Base-by-base conservation (phyloP, 257 asterid genomes). In the Lavandula angustifolia region DNA sequence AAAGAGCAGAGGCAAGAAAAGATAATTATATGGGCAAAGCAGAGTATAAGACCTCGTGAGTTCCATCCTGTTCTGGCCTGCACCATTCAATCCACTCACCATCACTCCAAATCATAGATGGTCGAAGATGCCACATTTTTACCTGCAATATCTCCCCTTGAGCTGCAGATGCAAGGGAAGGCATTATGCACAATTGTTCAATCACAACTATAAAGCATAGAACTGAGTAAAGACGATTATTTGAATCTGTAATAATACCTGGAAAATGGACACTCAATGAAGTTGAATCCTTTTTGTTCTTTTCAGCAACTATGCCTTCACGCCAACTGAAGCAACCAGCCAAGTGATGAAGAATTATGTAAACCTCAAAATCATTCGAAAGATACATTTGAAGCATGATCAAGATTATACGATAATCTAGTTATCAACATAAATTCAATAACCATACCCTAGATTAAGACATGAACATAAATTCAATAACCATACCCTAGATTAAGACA, bases 81-180 rank as follows among this genome's bases (percentile, higher is more conserved):
- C 78, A 67, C 85, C 82, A 81, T 67, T 91, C 99, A 41, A 79
- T 80, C 99, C 99, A 94, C 70, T 86, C 85, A 14, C 82, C 94
- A 71, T 82, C 92, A 57, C 77, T 83, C 99, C 99, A 94, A 38
- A 81, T 52, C 60, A 87, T 79, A 42, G 86, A 81, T 57, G 99
- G 96, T 50, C 99, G 85, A 46, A 94, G 84, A 75, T 91, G 89
- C 89, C 95, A 86, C 22, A 70, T 80, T 79, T 82, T 86, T 54
- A 88, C 92, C 68, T 29, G 56, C 67, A 79, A 70, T 11, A 75
- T 82, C 76, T 85, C 87, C 44, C 80, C 95, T 61, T 80, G 84
- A 61, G 69, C 98, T 94, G 76, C 70, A 70, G 32, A 71, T 13
- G 53, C 52, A 63, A 72, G 12, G 51, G 70, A 75, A 61, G 54